These are phyloP conservation scores for Soucietia sequanensis DNA, from an alignment of 805 yeast species.

Conservation along the genomic window DNA sequence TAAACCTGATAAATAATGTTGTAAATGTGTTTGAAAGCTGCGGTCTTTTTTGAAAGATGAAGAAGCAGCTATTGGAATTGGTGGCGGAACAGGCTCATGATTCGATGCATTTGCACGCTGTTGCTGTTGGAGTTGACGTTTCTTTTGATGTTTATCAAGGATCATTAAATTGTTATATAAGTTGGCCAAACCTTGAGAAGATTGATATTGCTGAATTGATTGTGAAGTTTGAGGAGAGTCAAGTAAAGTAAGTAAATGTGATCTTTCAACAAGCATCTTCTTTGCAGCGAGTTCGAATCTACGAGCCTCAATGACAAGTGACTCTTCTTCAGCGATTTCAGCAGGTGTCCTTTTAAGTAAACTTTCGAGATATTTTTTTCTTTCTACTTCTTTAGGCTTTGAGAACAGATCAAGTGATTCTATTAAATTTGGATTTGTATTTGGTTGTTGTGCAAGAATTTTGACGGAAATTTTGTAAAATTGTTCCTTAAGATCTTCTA, in stretches of 20 bases:
- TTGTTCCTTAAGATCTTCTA: slow-evolving; percentile 83
- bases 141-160: slow-evolving; percentile 59
- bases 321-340: slow-evolving; percentile 97
- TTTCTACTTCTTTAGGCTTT: slow-evolving; percentile 66
- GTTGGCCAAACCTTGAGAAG: slow-evolving; percentile 88
- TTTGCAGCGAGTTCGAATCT: slow-evolving; percentile 91
- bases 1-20: slow-evolving; percentile 39
- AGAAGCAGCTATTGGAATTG: slow-evolving; percentile 55
- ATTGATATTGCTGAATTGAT: slow-evolving; percentile 69
- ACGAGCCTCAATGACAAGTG: slow-evolving; percentile 87
- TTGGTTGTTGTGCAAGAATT: slow-evolving; percentile 43
- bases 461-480: slow-evolving; percentile 69
- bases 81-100: slow-evolving; percentile 55
- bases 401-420: slow-evolving; percentile 65
- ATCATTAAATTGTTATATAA: slow-evolving; percentile 76
- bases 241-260: slow-evolving; percentile 68
- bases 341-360: slow-evolving; percentile 86
- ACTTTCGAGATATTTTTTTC: slow-evolving; percentile 78
- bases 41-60: slow-evolving; percentile 45
- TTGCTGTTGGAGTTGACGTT: slow-evolving; percentile 46
- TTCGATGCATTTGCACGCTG: slow-evolving; percentile 11
- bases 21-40: slow-evolving; percentile 44
- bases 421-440: slow-evolving; percentile 45
- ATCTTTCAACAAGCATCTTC: slow-evolving; percentile 80
- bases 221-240: slow-evolving; percentile 86